Conservation (phyloP, 2,329 filamentous ascomycete species). For the Thielaviopsis euricoi region DNA sequence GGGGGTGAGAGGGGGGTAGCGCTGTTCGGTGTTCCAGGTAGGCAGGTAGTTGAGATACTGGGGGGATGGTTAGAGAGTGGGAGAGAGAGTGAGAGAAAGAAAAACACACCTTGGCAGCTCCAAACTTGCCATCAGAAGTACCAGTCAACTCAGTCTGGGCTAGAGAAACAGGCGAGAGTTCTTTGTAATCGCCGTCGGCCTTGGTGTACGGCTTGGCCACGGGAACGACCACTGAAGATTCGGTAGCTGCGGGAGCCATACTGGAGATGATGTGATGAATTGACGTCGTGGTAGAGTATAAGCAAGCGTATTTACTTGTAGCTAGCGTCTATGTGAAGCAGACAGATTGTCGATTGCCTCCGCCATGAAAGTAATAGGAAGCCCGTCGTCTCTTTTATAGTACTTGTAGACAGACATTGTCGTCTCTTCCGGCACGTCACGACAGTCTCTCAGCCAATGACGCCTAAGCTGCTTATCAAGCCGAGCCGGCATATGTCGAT, state of each 20-base stretch:
- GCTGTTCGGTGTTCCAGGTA: constrained; percentile 48
- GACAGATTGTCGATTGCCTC: no score
- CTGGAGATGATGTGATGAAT: not conserved
- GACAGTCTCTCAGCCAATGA: not conserved
- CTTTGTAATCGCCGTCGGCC: constrained; percentile 11
- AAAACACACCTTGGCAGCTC: constrained; percentile 6
- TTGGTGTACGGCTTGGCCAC: constrained; percentile 5
- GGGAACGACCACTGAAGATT: not conserved
- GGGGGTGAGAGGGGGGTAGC: constrained; percentile 46
- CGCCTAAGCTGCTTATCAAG: not conserved
- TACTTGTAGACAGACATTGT: no score
- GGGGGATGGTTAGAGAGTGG: not conserved
- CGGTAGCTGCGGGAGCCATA: constrained; percentile 11
- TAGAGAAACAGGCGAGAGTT: constrained; percentile 5
- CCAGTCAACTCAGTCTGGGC: constrained; percentile 10
- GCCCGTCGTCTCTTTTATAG: not conserved
- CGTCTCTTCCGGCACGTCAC: not conserved
- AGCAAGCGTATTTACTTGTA: no score
- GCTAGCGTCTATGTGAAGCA: no score
- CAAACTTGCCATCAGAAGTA: constrained; percentile 5
- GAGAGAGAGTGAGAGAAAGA: not conserved
- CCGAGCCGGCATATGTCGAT: not conserved
- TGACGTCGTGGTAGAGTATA: not conserved
- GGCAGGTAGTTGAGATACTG: constrained; percentile 59
- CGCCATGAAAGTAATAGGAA: not conserved